phyloP scores from a whole-genome alignment of 768 basidiomycete species.

The Mycena venus region DNA sequence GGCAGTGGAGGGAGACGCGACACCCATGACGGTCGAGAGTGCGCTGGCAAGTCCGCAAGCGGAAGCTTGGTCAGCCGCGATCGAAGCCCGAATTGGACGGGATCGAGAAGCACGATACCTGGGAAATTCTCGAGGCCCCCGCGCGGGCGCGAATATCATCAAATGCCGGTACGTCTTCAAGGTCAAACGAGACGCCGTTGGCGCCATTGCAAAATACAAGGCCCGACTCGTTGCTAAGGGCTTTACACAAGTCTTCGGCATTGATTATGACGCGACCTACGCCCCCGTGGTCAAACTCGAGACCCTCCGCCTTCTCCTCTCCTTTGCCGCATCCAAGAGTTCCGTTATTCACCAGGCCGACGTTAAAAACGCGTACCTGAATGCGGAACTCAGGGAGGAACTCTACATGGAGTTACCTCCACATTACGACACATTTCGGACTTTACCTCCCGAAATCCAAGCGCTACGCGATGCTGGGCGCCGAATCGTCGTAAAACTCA shows the following conservation, averaged over 20 bases:
- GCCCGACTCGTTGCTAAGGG: slow-evolving; percentile 54
- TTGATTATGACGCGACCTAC: slow-evolving; percentile 51
- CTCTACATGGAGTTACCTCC: slow-evolving; percentile 45
- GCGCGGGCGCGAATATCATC: slow-evolving; percentile 40
- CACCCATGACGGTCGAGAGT: slow-evolving; percentile 38
- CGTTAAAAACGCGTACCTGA: slow-evolving; percentile 38
- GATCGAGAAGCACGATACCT: slow-evolving; percentile 39
- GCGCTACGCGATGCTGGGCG: slow-evolving; percentile 54
- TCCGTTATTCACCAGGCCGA: slow-evolving; percentile 19
- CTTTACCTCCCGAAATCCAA: slow-evolving; percentile 32
- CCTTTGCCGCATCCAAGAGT: slow-evolving; percentile 22
- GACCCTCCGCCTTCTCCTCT: slow-evolving; percentile 36
- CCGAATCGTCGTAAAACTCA: slow-evolving; percentile 23
- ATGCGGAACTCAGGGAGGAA: slow-evolving; percentile 40
- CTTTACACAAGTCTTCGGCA: slow-evolving; percentile 50
- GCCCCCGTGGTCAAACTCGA: slow-evolving; percentile 41
- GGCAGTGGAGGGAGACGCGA: slow-evolving; percentile 9
- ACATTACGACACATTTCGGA: slow-evolving; percentile 29
- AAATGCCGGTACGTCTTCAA: slow-evolving; percentile 36
- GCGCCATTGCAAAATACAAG: slow-evolving; percentile 49
- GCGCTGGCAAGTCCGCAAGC: slow-evolving; percentile 36
- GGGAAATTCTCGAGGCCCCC: slow-evolving; percentile 41
- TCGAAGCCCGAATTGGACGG: slow-evolving; percentile 30
- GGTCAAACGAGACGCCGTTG: slow-evolving; percentile 33
- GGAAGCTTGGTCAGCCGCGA: slow-evolving; percentile 26